Evolutionary conservation across 768 basidiomycete genomes (phyloP).

Genomic region (Suillus variegatus): DNA sequence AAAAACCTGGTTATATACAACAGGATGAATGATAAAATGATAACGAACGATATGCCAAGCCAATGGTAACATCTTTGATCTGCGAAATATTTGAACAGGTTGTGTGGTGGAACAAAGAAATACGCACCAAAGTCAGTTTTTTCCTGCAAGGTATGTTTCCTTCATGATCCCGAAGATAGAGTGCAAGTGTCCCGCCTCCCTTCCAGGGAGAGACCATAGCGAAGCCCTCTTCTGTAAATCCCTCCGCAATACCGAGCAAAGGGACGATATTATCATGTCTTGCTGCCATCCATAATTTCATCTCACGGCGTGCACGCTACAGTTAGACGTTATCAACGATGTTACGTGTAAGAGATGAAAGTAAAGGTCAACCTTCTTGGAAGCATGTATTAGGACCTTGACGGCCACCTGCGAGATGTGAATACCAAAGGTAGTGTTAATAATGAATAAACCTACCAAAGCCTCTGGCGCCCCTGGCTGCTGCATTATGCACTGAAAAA

Average conservation of each 20-base stretch:
- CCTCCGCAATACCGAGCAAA: slow-evolving; percentile 17
- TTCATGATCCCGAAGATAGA: slow-evolving; percentile 13
- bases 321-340: neutral
- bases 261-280: slow-evolving; percentile 24
- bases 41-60: neutral
- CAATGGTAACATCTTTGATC: neutral
- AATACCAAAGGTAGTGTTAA: neutral
- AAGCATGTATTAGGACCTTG: neutral
- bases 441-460: neutral
- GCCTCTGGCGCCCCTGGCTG: neutral
- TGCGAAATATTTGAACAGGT: neutral
- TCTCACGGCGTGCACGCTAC: slow-evolving; percentile 21
- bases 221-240: slow-evolving; percentile 15
- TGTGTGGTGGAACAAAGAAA: neutral
- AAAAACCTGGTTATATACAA: neutral
- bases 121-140: slow-evolving; percentile 17
- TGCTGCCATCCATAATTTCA: slow-evolving; percentile 22
- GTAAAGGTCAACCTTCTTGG: neutral
- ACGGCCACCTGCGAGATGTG: neutral
- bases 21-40: neutral
- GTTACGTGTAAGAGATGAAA: neutral
- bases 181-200: slow-evolving; percentile 15
- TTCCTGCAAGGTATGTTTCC: slow-evolving; percentile 6
- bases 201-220: slow-evolving; percentile 26
- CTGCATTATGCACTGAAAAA: neutral